A percentile compares a stretch with the other conserved stretches of the same genome.
These are phyloP conservation scores for Ceratocystis lukuohia DNA, from an alignment of 2,329 filamentous ascomycete genomes.

Conservation along the genomic window DNA sequence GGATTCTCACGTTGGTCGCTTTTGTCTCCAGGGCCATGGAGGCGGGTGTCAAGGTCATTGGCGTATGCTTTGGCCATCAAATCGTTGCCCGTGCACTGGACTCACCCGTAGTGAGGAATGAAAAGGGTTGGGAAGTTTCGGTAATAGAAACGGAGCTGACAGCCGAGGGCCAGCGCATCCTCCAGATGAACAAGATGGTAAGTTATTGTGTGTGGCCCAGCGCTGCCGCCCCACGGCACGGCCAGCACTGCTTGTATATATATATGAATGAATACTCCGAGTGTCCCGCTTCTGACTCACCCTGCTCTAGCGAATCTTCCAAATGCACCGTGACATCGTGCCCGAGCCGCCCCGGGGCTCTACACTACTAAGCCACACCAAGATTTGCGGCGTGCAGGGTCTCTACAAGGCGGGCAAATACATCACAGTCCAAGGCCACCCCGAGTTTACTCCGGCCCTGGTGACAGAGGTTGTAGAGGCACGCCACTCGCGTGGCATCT, in stretches of 20 bases:
- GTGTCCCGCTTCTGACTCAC: not conserved
- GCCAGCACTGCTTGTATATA: not conserved
- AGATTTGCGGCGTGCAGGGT: constrained; percentile 60
- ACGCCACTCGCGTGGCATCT: constrained; percentile 53
- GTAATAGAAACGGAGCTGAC: constrained; percentile 58
- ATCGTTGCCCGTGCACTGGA: constrained; percentile 64
- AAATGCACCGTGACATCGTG: constrained; percentile 78
- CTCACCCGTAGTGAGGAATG: constrained; percentile 50
- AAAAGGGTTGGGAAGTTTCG: constrained; percentile 67
- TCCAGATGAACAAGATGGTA: constrained; percentile 49
- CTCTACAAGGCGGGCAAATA: constrained; percentile 56
- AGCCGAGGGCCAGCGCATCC: constrained; percentile 55
- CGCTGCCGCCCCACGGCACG: not conserved
- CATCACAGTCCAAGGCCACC: constrained; percentile 74
- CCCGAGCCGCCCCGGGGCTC: constrained; percentile 48
- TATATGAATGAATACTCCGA: not conserved
- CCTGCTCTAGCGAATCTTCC: constrained; percentile 49
- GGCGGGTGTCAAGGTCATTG: constrained; percentile 56
- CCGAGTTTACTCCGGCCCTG: constrained; percentile 65
- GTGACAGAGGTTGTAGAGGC: constrained; percentile 52
- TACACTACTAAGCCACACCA: constrained; percentile 50
- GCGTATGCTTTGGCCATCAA: constrained; percentile 80
- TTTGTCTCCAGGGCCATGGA: constrained; percentile 48
- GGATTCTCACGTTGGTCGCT: constrained; percentile 62
- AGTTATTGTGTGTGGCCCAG: constrained; percentile 19